Base-by-base conservation (phyloP, 768 basidiomycete species). In the Xerocomellus intermedius region DNA sequence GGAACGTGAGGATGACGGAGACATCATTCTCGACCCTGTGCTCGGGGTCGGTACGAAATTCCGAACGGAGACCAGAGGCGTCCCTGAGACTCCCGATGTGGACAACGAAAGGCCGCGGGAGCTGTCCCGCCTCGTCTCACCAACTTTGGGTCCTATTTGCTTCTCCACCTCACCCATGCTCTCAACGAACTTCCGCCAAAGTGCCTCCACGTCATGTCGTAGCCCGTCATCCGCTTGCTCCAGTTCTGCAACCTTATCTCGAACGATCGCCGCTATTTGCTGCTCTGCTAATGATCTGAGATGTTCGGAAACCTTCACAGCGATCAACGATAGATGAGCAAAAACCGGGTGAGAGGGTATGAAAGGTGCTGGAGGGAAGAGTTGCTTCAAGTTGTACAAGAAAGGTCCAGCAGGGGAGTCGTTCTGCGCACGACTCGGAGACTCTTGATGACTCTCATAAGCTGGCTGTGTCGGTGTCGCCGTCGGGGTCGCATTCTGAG, bases 311-410 rank as follows among this genome's bases (percentile, higher is more conserved):
- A 79, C 73, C 33, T 76, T 69, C 24, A 73, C 66, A 14, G 90
- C 89, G 46, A 84, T 64, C 22, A 78, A 74, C 16, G 85, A 77
- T 32, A 92, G 75, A 66, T 88, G 83, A 41, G 75, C 57, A 64
- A 91, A 92, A 39, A 84, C 80, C 8, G 83, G 82, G 61, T 92
- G 87, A 17, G 85, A 82, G 8, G 90, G 85, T 0, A 86, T 81
- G 69, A 88, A 91, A 17, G 90, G 89, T 21, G 86, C 82, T 17
- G 89, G 89, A 26, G 84, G 82, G 66, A 90, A 87, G 37, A 91
- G 71, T 6, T 85, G 78, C 37, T 79, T 78, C 58, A 87, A 60
- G 53, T 77, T 69, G 37, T 82, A 78, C 42, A 91, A 73, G 66
- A 79, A 78, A 42, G 72, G 64, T 19, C 58, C 61, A 5, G 61